These are phyloP conservation scores for Lippia alba DNA, from an alignment of 305 asterid genomes.

Conservation along the genomic window DNA sequence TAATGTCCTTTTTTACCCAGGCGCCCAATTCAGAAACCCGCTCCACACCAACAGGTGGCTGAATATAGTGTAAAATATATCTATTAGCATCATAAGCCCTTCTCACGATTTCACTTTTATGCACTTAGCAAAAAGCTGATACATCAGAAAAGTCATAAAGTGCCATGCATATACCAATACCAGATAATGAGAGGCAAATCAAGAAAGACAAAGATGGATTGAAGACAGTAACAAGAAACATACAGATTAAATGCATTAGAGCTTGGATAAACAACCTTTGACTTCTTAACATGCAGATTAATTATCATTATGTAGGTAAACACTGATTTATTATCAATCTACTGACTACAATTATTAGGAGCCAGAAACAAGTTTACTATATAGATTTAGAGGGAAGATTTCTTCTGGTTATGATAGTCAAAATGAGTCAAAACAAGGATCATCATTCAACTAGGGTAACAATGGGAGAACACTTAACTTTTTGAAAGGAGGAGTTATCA, in stretches of 20 bases:
- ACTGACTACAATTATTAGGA: no score
- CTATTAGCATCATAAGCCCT: constrained; percentile 6
- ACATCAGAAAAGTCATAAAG: not conserved
- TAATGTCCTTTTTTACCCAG: constrained; percentile 68
- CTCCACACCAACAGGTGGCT: constrained; percentile 78
- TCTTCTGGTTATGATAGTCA: no score
- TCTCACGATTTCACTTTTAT: not conserved
- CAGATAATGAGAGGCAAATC: not conserved
- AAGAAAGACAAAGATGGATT: constrained; percentile 2
- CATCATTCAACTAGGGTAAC: no score
- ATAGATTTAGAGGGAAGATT: no score
- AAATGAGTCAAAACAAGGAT: no score
- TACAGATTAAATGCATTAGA: no score
- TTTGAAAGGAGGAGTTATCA: no score
- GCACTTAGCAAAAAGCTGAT: not conserved
- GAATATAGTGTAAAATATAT: constrained; percentile 26
- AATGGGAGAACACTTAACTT: no score
- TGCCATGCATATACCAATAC: not conserved
- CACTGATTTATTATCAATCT: no score
- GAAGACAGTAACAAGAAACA: not conserved
- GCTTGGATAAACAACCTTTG: no score
- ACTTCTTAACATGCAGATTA: no score
- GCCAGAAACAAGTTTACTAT: not conserved
- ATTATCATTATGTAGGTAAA: no score
- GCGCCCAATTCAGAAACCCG: constrained; percentile 73